These are phyloP conservation scores for Nannochloris sp. DNA, from an alignment of 139 green algal genomes.

Conservation along the genomic window DNA sequence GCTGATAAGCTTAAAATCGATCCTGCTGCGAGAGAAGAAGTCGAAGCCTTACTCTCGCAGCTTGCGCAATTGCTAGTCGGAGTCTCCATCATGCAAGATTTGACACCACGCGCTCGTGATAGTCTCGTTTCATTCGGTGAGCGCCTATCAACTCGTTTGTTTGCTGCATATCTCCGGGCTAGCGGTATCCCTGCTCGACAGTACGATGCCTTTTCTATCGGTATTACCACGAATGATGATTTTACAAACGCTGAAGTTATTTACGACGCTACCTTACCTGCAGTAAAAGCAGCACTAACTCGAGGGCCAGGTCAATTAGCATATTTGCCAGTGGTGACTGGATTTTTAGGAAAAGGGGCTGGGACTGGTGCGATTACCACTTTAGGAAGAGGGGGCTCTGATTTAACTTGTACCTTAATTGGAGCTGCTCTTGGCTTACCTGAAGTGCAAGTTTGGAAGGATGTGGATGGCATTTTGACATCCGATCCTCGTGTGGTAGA, in stretches of 20 bases:
- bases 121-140: slow-evolving; percentile 96
- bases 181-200: slow-evolving; percentile 64
- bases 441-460: slow-evolving; percentile 98
- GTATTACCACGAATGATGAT: slow-evolving; percentile 86
- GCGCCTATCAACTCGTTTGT: slow-evolving; percentile 91
- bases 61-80: slow-evolving; percentile 84
- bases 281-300: slow-evolving; percentile 30
- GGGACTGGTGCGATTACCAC: slow-evolving; percentile 88
- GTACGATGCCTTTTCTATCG: slow-evolving; percentile 82
- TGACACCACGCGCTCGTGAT: slow-evolving; percentile 83
- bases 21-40: slow-evolving; percentile 32
- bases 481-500: slow-evolving; percentile 82
- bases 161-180: slow-evolving; percentile 67
- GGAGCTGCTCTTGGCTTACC: slow-evolving; percentile 70
- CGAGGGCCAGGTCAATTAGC: background rate
- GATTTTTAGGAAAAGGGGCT: slow-evolving; percentile 82
- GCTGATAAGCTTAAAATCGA: slow-evolving; percentile 59
- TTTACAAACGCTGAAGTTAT: slow-evolving; percentile 80
- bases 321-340: slow-evolving; percentile 81
- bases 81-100: slow-evolving; percentile 88
- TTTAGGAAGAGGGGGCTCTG: slow-evolving; percentile 87
- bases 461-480: slow-evolving; percentile 97
- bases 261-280: slow-evolving; percentile 43
- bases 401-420: slow-evolving; percentile 93
- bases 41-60: slow-evolving; percentile 71